phyloP scores from a whole-genome alignment of 768 basidiomycete species.

The Russula brevipes region DNA sequence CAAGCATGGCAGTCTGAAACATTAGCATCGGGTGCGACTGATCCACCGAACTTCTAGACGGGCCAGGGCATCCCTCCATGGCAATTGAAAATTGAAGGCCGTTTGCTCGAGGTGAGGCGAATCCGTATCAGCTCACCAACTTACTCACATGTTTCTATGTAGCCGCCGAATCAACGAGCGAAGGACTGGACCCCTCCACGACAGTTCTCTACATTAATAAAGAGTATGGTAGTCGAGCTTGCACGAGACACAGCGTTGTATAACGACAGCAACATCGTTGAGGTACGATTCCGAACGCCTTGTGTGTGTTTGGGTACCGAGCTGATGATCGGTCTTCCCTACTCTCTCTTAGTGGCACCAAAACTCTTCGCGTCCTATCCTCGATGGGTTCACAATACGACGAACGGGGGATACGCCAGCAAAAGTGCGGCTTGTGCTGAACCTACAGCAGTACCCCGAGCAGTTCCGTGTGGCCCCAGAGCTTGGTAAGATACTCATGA shows the following conservation, averaged over 20 bases:
- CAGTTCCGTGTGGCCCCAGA: constrained; percentile 77
- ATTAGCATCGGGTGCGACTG: constrained; percentile 35
- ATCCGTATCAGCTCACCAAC: background rate
- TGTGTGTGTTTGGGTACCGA: background rate
- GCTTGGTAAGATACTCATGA: constrained; percentile 45
- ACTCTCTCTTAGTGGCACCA: constrained; percentile 52
- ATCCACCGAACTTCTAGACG: constrained; percentile 61
- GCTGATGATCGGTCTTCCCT: background rate
- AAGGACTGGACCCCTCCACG: constrained; percentile 58
- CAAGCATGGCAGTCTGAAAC: constrained; percentile 75
- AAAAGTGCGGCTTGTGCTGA: constrained; percentile 75
- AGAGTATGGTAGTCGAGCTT: constrained; percentile 78
- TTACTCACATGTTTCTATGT: background rate
- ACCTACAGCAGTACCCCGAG: constrained; percentile 83
- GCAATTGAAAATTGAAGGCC: constrained; percentile 82
- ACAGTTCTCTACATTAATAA: constrained; percentile 84
- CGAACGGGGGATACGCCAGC: constrained; percentile 76
- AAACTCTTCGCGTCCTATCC: constrained; percentile 48
- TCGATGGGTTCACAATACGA: constrained; percentile 84
- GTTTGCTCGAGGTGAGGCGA: constrained; percentile 65
- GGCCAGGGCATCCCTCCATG: constrained; percentile 89
- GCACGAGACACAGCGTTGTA: constrained; percentile 79
- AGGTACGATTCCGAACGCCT: constrained; percentile 47
- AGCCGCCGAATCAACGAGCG: constrained; percentile 58
- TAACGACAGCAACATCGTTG: constrained; percentile 82